Base-by-base conservation (phyloP, 306 rosid genomes). In the Acacia confusa region DNA sequence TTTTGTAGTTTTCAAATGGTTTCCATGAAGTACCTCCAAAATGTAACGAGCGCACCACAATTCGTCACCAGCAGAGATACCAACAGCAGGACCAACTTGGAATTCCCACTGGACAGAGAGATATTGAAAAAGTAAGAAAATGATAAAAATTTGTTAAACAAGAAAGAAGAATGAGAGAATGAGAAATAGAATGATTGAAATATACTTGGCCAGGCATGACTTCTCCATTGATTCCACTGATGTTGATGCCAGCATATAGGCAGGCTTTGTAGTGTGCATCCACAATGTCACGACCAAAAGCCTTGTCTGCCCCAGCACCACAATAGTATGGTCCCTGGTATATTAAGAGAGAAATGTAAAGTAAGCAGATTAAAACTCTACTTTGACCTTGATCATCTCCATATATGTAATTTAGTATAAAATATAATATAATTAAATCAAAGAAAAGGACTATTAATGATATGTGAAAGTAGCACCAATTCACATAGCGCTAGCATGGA, bases 161-260 rank as follows among this genome's bases (percentile, higher is more conserved):
- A 61, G 30, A 67, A 38, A 25, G 60, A 25, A 25, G n/a, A 43
- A n/a, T 41, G 52, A 16, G 50, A 73, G 38, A 20, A 81, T 2
- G 50, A 63, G 66, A 32, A 57, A 53, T 6, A 47, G 80, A 58
- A 60, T 28, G 40, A n/a, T 34, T 7, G 7, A 66, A 70, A 43
- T 13, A 41, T 72, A 92, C 98, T 82, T 95, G 98, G 16, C 97
- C 97, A 0, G 98, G 98, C 98, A 95, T 92, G 61, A 95, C 98
- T 91, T 95, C 98, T 41, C 91, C 98, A 14, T 94, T 94, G 73
- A 92, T 87, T 4, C 98, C 98, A 78, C 98, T 85, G 34, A 94
- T 91, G 88, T 89, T 92, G 80, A 95, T 76, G 58, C 98, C 98
- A 0, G 98, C 97, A 71, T 89, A 91, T 9, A 95, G 65, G 75